Conservation (phyloP, 208 protist species). For the Leishmania guyanensis region DNA sequence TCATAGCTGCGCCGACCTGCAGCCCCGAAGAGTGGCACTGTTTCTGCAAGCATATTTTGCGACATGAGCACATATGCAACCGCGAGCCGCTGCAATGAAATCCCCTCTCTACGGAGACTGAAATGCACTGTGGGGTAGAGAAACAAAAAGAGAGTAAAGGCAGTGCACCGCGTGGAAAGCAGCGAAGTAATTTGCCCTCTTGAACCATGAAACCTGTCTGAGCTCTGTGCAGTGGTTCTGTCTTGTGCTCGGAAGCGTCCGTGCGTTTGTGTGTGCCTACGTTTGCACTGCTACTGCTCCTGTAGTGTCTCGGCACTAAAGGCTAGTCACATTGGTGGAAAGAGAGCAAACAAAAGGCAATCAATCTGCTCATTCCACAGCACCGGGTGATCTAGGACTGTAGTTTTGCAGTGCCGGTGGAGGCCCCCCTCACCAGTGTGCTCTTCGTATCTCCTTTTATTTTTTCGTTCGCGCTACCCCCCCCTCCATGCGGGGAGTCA, state of each 20-base stretch:
- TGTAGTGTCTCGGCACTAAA: not conserved
- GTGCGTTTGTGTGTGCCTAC: not conserved
- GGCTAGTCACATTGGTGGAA: not conserved
- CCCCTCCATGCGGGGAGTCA: not conserved
- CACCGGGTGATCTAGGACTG: not conserved
- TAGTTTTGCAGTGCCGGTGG: not conserved
- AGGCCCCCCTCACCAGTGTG: not conserved
- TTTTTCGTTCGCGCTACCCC: not conserved
- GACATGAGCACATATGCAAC: slow-evolving; percentile 14
- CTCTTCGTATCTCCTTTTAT: not conserved
- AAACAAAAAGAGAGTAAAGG: slow-evolving; percentile 25
- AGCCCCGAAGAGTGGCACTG: slow-evolving; percentile 17
- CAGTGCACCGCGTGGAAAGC: not conserved
- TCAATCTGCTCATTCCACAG: not conserved
- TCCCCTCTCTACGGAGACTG: not conserved
- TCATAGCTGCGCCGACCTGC: not conserved
- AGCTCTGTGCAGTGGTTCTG: not conserved
- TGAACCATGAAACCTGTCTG: not conserved
- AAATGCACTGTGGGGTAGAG: not conserved
- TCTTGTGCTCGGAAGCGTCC: not conserved
- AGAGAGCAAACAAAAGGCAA: not conserved
- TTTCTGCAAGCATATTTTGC: slow-evolving; percentile 9
- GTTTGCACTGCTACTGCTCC: not conserved
- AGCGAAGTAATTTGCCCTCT: not conserved
- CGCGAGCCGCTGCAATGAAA: not conserved